Conservation (phyloP, 2,329 filamentous ascomycete species). For the Aspergillus quadrilineatus region DNA sequence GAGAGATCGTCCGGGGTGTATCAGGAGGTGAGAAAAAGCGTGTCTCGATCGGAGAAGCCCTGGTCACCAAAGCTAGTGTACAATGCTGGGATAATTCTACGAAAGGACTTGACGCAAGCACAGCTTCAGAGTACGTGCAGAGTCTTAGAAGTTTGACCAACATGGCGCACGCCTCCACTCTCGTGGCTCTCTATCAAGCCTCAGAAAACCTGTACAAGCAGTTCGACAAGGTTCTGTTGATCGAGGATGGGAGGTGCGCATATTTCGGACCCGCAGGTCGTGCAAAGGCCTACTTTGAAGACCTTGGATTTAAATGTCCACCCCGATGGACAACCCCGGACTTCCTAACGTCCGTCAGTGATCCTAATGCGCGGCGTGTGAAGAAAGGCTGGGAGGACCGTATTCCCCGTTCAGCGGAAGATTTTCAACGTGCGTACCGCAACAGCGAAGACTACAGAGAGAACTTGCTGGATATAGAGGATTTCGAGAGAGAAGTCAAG, state of each 20-base stretch:
- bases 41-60: slow-evolving; percentile 77
- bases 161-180: slow-evolving; percentile 60
- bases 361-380: slow-evolving; percentile 57
- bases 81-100: slow-evolving; percentile 80
- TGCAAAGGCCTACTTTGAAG: slow-evolving; percentile 67
- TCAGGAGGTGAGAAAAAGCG: slow-evolving; percentile 73
- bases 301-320: slow-evolving; percentile 71
- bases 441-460: slow-evolving; percentile 47
- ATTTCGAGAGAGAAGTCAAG: slow-evolving; percentile 54
- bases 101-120: slow-evolving; percentile 69
- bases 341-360: slow-evolving; percentile 74
- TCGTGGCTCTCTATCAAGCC: slow-evolving; percentile 72
- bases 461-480: slow-evolving; percentile 50
- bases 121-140: slow-evolving; percentile 70
- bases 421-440: slow-evolving; percentile 55
- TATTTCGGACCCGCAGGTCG: slow-evolving; percentile 66
- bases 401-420: slow-evolving; percentile 54
- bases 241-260: slow-evolving; percentile 68
- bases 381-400: slow-evolving; percentile 58
- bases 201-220: slow-evolving; percentile 52
- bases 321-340: slow-evolving; percentile 71
- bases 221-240: slow-evolving; percentile 68
- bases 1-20: slow-evolving; percentile 70
- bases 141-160: slow-evolving; percentile 65
- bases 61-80: slow-evolving; percentile 62